Conservation (phyloP, 495 filamentous ascomycete species). For the Hypoxylon fragiforme region DNA sequence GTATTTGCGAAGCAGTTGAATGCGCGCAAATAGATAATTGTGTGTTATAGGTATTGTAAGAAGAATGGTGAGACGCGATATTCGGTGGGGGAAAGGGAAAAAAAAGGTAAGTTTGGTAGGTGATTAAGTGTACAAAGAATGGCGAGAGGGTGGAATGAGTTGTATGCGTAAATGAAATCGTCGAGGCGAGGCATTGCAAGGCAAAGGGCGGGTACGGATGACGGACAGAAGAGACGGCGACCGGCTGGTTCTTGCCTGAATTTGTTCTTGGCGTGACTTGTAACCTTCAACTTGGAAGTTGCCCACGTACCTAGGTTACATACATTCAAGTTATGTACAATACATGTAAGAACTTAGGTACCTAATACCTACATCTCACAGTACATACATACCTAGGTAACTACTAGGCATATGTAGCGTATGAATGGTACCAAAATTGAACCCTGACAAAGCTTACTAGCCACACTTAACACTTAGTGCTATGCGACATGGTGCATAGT, state of each 20-base stretch:
- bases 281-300: neutral
- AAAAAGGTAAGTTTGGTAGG: neutral
- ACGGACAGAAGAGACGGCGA: slow-evolving; percentile 29
- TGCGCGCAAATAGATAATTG: slow-evolving; percentile 15
- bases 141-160: slow-evolving; percentile 35
- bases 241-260: slow-evolving; percentile 31
- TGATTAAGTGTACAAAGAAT: slow-evolving; percentile 30
- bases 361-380: neutral
- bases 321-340: neutral
- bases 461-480: neutral
- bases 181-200: slow-evolving; percentile 32
- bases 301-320: neutral
- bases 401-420: neutral
- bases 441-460: neutral
- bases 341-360: no score
- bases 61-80: slow-evolving; percentile 28
- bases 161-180: slow-evolving; percentile 31
- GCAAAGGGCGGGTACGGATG: slow-evolving; percentile 33
- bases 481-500: no score
- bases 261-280: slow-evolving; percentile 24
- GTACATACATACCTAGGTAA: neutral
- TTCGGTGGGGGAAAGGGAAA: slow-evolving; percentile 8
- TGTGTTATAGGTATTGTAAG: slow-evolving; percentile 12
- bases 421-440: neutral
- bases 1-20: neutral